Conservation (phyloP, 225 moss, liverwort and hornwort genomes). For the Polytrichum commune region DNA sequence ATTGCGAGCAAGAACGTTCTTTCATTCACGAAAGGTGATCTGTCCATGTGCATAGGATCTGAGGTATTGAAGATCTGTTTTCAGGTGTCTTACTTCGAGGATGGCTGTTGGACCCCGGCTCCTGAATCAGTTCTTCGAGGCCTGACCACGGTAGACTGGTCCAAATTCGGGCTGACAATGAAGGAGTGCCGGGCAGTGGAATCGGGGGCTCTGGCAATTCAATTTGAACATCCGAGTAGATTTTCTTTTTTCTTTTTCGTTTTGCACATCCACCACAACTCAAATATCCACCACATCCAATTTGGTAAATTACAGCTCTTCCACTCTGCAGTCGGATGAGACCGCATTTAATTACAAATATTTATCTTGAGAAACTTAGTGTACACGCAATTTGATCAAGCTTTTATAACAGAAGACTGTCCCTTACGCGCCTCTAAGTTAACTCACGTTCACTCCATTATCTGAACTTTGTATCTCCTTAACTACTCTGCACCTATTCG, state of each 20-base stretch:
- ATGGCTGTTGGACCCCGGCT: slow-evolving; percentile 48
- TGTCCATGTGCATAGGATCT: no score
- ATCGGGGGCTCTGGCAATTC: slow-evolving; percentile 33
- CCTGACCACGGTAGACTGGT: slow-evolving; percentile 38
- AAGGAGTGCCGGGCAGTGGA: slow-evolving; percentile 28
- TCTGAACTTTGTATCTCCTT: slow-evolving; percentile 13
- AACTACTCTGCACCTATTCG: slow-evolving; percentile 29
- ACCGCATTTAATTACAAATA: no score
- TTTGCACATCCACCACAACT: slow-evolving; percentile 39
- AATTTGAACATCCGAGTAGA: slow-evolving; percentile 32
- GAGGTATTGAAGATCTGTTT: background rate
- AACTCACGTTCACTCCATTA: no score
- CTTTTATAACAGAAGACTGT: no score
- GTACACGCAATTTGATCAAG: no score
- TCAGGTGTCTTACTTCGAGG: slow-evolving; percentile 50
- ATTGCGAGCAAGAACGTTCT: no score
- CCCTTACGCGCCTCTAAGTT: no score
- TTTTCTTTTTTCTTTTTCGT: slow-evolving; percentile 44
- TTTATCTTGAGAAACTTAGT: no score
- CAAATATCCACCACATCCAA: slow-evolving; percentile 37
- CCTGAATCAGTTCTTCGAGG: slow-evolving; percentile 38
- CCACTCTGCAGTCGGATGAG: no score
- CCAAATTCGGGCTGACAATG: slow-evolving; percentile 38
- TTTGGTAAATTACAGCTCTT: no score
- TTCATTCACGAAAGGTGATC: no score